Base-by-base conservation (phyloP, 495 filamentous ascomycete genomes). In the Neurospora cerealis region DNA sequence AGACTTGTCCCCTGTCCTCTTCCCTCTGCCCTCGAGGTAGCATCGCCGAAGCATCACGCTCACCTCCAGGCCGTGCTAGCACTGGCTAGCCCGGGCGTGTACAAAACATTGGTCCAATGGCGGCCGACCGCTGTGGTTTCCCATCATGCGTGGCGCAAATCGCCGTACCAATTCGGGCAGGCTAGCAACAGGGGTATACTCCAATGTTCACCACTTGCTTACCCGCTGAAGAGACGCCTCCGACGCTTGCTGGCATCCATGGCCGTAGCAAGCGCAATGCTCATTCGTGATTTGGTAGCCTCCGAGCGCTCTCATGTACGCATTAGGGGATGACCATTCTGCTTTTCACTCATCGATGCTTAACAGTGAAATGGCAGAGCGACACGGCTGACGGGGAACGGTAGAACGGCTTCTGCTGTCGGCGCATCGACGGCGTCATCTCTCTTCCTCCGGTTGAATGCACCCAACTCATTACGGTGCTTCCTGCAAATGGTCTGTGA, bases 1-100 rank as follows among this genome's bases (percentile, higher is more conserved):
- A 62, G 11, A 32, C 13, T 62, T 13, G 24, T 62, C 13, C 54
- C 54, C 54, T 62, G 54, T 32, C 54, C 24, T 54, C 21, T 24
- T 28, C 21, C 46, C 21, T 28, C 21, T 15, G 71, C 69, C 70
- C 70, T 28, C 32, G 48, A 21, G 62, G 60, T 41, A 17, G 73
- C 70, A 71, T 28, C 37, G 32, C 28, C 32, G 19, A 5, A 62
- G 44, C 44, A 69, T 71, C 32, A 46, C 71, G 60, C 73, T 69
- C 69, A 70, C 66, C 24, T 72, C 42, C 75, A 77, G 69, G 70
- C 72, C 77, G 74, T 71, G 15, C 34, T 48, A 41, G 21, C 24
- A 60, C 40, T 24, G 36, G 34, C 38, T 37, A 21, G 40, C 21
- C 40, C 40, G 70, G 37, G 70, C 69, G 37, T 62, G 73, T 39